Percentiles rank a stretch among this genome's conserved stretches.
These are phyloP conservation scores for Pittosporum tobira DNA, from an alignment of 129 eudicot species.

Conservation along the genomic window DNA sequence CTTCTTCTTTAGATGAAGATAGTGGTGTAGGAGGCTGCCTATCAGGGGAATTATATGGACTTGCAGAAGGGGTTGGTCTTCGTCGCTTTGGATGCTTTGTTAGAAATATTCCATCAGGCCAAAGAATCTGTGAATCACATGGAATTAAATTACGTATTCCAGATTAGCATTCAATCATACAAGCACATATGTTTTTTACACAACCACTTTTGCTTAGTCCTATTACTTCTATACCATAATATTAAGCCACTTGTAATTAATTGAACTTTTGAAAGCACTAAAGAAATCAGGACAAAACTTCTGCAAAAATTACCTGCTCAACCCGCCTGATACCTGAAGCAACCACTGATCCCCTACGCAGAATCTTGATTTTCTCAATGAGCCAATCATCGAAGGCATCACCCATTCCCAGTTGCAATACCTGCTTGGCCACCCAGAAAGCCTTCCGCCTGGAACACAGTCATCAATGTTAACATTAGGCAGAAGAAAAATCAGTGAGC, in stretches of 20 bases:
- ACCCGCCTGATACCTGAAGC: slow-evolving; percentile 80
- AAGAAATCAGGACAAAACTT: not conserved
- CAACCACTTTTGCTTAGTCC: not conserved
- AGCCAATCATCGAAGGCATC: slow-evolving; percentile 99
- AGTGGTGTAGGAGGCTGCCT: slow-evolving; percentile 37
- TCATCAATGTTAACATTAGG: slow-evolving; percentile 4
- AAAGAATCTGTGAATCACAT: slow-evolving; percentile 60
- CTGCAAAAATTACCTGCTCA: slow-evolving; percentile 55
- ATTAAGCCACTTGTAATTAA: no score
- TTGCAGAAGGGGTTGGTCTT: slow-evolving; percentile 36
- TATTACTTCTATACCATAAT: not conserved
- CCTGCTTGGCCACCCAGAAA: slow-evolving; percentile 97
- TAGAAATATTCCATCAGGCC: slow-evolving; percentile 96
- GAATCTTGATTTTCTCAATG: slow-evolving; percentile 75
- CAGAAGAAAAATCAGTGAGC: not conserved
- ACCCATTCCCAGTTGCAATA: slow-evolving; percentile 93
- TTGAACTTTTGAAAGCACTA: not conserved
- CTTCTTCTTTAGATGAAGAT: slow-evolving; percentile 35
- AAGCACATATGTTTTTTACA: not conserved
- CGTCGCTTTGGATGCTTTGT: slow-evolving; percentile 83
- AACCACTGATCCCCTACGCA: slow-evolving; percentile 82
- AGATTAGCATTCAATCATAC: not conserved
- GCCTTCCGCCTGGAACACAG: slow-evolving; percentile 66
- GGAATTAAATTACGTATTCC: slow-evolving; percentile 1
- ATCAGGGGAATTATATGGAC: slow-evolving; percentile 28